Evolutionary conservation across 2,329 filamentous ascomycete genomes (phyloP).

Genomic region (Helotiales sp.): DNA sequence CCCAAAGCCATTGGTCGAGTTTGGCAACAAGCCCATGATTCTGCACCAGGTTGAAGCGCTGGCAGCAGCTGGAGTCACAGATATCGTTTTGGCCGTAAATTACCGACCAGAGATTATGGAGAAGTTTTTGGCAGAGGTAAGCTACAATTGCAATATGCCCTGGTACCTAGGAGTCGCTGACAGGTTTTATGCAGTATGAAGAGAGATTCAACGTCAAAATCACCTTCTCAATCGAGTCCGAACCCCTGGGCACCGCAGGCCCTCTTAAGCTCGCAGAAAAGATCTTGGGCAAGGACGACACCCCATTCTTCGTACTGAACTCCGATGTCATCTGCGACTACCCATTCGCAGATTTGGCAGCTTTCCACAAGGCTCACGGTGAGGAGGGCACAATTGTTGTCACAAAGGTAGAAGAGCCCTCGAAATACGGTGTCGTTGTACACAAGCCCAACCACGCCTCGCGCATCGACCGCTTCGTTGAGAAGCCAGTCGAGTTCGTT

Average conservation of each 20-base stretch:
- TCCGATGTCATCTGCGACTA: slow-evolving; percentile 98
- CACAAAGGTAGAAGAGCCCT: slow-evolving; percentile 98
- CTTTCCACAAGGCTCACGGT: slow-evolving; percentile 91
- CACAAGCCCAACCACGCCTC: slow-evolving; percentile 92
- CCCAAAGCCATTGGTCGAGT: slow-evolving; percentile 96
- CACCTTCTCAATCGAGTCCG: slow-evolving; percentile 93
- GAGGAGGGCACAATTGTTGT: slow-evolving; percentile 97
- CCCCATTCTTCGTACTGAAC: slow-evolving; percentile 97
- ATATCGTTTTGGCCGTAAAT: slow-evolving; percentile 98
- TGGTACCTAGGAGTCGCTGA: slow-evolving; percentile 15
- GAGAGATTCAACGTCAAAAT: slow-evolving; percentile 91
- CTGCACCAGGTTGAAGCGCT: slow-evolving; percentile 96
- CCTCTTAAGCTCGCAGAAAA: slow-evolving; percentile 93
- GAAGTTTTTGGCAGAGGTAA: slow-evolving; percentile 82
- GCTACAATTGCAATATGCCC: slow-evolving; percentile 31
- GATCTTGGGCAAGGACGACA: slow-evolving; percentile 88
- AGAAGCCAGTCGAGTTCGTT: slow-evolving; percentile 98
- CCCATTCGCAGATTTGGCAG: slow-evolving; percentile 85
- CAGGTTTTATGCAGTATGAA: slow-evolving; percentile 66
- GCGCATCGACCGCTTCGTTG: slow-evolving; percentile 96
- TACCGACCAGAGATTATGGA: slow-evolving; percentile 99
- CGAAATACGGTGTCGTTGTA: slow-evolving; percentile 97
- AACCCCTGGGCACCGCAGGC: slow-evolving; percentile 92
- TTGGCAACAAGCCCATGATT: slow-evolving; percentile 99
- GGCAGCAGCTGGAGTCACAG: slow-evolving; percentile 89